These are phyloP conservation scores for Cochliopodium minus DNA, from an alignment of 208 protist species.

Conservation along the genomic window DNA sequence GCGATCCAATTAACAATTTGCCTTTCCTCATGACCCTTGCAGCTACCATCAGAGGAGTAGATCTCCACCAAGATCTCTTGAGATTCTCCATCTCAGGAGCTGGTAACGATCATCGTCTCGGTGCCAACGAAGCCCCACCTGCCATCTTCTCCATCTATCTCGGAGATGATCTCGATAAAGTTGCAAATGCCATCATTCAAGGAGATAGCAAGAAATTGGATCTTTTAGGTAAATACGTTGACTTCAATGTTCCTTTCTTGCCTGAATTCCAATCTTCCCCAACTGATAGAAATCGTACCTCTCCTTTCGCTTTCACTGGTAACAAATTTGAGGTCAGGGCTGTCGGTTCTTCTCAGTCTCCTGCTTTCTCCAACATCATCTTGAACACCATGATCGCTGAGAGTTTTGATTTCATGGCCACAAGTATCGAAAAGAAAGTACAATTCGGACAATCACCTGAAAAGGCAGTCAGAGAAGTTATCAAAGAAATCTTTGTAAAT, in stretches of 20 bases:
- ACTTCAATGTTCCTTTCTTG: conserved; percentile 31
- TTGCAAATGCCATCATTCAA: conserved; percentile 34
- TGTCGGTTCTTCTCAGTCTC: neutral
- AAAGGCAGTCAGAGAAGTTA: neutral
- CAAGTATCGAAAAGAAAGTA: neutral
- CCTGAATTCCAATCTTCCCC: neutral
- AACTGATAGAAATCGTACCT: neutral
- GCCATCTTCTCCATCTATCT: conserved; percentile 59
- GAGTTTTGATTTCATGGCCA: neutral
- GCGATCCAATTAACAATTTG: conserved; percentile 19
- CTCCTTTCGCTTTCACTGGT: neutral
- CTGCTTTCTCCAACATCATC: neutral
- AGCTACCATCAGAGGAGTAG: conserved; percentile 10
- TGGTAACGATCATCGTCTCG: conserved; percentile 58
- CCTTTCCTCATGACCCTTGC: conserved; percentile 23
- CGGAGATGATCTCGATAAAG: conserved; percentile 29
- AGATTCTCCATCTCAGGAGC: neutral
- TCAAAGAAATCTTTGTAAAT: neutral
- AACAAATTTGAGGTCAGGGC: conserved; percentile 3
- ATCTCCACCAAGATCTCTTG: neutral
- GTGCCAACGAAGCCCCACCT: conserved; percentile 57
- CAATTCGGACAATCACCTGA: too few species aligned
- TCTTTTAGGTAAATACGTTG: conserved; percentile 54
- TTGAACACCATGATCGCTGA: neutral
- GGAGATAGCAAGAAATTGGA: conserved; percentile 57